Evolutionary conservation across 2,329 filamentous ascomycete genomes (phyloP).

Genomic region (Volutella citrinella): DNA sequence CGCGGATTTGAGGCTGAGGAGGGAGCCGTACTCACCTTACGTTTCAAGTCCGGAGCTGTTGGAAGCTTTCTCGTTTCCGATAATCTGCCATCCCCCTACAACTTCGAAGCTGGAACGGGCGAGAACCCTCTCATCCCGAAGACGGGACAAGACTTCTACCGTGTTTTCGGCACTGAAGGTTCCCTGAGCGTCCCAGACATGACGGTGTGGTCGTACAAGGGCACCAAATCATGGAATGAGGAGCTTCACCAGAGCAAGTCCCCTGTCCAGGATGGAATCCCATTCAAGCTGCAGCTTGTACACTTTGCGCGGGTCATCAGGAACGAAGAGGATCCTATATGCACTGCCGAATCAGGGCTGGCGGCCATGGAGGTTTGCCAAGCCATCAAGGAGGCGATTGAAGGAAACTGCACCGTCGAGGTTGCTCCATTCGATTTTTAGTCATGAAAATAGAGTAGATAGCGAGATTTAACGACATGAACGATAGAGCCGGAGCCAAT

Average conservation of each 20-base stretch:
- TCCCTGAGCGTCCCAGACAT: slow-evolving; percentile 54
- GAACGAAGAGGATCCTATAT: slow-evolving; percentile 40
- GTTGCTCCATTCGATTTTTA: slow-evolving; percentile 15
- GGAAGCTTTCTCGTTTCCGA: slow-evolving; percentile 57
- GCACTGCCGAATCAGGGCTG: slow-evolving; percentile 47
- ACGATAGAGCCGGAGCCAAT: no score
- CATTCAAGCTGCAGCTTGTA: slow-evolving; percentile 50
- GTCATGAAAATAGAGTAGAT: slow-evolving; percentile 2
- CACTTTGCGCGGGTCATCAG: slow-evolving; percentile 50
- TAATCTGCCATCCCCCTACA: slow-evolving; percentile 47
- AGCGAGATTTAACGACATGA: slow-evolving; percentile 4
- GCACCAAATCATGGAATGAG: slow-evolving; percentile 39
- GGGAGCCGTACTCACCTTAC: slow-evolving; percentile 50
- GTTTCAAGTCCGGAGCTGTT: slow-evolving; percentile 52
- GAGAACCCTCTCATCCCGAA: slow-evolving; percentile 54
- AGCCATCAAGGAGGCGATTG: slow-evolving; percentile 45
- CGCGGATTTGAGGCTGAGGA: slow-evolving; percentile 51
- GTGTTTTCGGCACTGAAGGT: slow-evolving; percentile 51
- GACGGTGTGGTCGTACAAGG: slow-evolving; percentile 44
- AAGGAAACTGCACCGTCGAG: slow-evolving; percentile 22
- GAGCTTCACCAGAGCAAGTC: slow-evolving; percentile 30
- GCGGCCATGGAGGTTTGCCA: slow-evolving; percentile 51
- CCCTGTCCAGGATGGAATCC: slow-evolving; percentile 24
- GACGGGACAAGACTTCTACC: slow-evolving; percentile 44
- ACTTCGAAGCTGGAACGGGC: slow-evolving; percentile 55